Evolutionary conservation across 2,329 filamentous ascomycete species (phyloP).

Genomic region (Xylariaceae sp.): DNA sequence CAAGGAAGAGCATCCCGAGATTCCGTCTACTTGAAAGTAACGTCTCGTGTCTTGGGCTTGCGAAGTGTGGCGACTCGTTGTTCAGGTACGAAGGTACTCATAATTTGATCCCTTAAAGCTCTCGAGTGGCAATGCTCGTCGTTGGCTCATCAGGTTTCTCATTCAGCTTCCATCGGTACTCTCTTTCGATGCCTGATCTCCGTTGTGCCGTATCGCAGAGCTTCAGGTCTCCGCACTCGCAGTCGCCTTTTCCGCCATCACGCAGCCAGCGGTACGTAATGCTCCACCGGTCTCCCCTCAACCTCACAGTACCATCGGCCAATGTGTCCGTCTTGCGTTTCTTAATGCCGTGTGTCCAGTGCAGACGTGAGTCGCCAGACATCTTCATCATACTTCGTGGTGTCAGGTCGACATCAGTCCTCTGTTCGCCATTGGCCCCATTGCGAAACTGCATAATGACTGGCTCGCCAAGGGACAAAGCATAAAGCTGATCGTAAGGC

Average conservation of each 20-base stretch:
- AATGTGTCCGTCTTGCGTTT: conserved; percentile 48
- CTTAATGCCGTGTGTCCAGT: conserved; percentile 54
- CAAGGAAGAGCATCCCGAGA: too few species aligned
- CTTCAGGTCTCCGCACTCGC: conserved; percentile 45
- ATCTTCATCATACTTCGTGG: conserved; percentile 49
- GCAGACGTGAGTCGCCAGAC: conserved; percentile 43
- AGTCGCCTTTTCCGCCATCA: conserved; percentile 32
- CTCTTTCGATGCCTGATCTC: conserved; percentile 40
- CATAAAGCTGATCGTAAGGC: conserved; percentile 30
- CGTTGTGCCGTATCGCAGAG: conserved; percentile 49
- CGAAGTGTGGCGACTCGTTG: too few species aligned
- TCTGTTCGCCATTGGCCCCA: conserved; percentile 10
- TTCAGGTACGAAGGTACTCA: too few species aligned
- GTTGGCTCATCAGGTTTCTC: too few species aligned
- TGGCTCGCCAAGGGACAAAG: conserved; percentile 18
- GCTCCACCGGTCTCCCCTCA: conserved; percentile 45
- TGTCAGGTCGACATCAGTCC: conserved; percentile 38
- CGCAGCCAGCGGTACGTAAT: conserved; percentile 52
- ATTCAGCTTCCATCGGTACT: conserved; percentile 42
- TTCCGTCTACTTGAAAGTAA: too few species aligned
- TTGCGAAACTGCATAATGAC: conserved; percentile 22
- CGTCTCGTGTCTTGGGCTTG: too few species aligned
- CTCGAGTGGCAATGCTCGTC: too few species aligned
- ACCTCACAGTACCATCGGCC: conserved; percentile 39
- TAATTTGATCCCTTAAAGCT: too few species aligned